Base-by-base conservation (phyloP, 1,139 yeast genomes). In the Candida anutae region DNA sequence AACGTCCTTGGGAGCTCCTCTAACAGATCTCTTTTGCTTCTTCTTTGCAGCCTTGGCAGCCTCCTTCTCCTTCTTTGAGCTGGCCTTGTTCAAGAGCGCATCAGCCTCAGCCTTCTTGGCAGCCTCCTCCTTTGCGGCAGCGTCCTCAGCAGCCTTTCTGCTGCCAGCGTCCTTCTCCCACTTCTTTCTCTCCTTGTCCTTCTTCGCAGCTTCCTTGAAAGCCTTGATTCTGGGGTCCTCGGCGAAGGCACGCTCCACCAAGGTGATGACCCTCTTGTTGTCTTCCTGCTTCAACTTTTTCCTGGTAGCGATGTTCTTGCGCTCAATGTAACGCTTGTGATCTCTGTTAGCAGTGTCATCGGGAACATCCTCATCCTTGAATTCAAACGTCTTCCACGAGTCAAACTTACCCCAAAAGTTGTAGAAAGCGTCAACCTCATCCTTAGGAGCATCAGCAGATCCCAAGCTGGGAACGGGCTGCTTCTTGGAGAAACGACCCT, bases 311-410 rank as follows among this genome's bases (percentile, higher is more conserved):
- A 84, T 74, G 71, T 90, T 90, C 74, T 93, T 90, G 71, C 90
- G 85, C 68, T 90, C 98, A 47, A 88, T 81, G 69, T 87, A 84
- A 68, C 99, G 94, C 72, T 90, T 90, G 74, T 90, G 94, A 58
- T 90, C 98, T 73, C 99, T 87, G 77, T 90, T 93, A 39, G 95
- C 84, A 38, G 96, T 83, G 64, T 90, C 99, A 68, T 90, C 99
- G 43, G 99, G 99, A 51, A 88, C 96, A 56, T 90, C 99, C 68
- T 90, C 98, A 54, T 90, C 99, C 58, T 88, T 76, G 66, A 88
- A 90, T 67, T 90, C 99, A 54, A 90, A 90, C 26, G 95, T 70
- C 70, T 95, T 85, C 99, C 99, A 90, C 18, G 98, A 90, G 57
- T 90, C 97, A 47, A 90, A 85, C 58, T 82, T 81, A 62, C 87